A percentile compares a stretch with the other conserved stretches of the same genome.
Evolutionary conservation across 2,329 filamentous ascomycete genomes (phyloP).

Genomic region (Fusarium anguioides): DNA sequence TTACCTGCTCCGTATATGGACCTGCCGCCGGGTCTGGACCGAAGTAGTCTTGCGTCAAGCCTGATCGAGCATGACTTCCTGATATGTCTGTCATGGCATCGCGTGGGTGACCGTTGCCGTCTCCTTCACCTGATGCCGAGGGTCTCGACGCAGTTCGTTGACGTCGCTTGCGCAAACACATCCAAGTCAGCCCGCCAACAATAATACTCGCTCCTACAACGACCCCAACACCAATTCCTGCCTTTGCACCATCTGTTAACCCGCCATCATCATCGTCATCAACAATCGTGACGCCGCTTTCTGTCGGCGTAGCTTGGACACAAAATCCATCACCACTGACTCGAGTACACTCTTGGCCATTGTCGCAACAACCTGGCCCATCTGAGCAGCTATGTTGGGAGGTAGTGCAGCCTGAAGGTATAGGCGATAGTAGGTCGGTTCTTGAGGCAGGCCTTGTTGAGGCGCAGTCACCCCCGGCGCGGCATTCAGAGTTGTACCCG

Average conservation of each 20-base stretch:
- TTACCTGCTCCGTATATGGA: slow-evolving; percentile 57
- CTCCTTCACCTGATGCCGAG: slow-evolving; percentile 25
- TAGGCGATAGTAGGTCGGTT: slow-evolving; percentile 48
- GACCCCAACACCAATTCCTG: slow-evolving; percentile 67
- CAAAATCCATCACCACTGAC: slow-evolving; percentile 54
- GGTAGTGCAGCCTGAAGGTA: slow-evolving; percentile 58
- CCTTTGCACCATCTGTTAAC: slow-evolving; percentile 63
- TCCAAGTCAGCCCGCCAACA: slow-evolving; percentile 59
- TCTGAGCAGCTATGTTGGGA: slow-evolving; percentile 58
- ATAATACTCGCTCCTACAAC: slow-evolving; percentile 57
- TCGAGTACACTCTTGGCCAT: slow-evolving; percentile 56
- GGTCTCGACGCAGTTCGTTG: slow-evolving; percentile 31
- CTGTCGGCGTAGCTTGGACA: slow-evolving; percentile 50
- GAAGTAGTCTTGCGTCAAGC: slow-evolving; percentile 56
- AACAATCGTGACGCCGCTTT: slow-evolving; percentile 47
- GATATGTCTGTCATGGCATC: slow-evolving; percentile 52
- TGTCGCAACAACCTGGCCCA: slow-evolving; percentile 63
- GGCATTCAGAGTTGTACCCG: slow-evolving; percentile 57
- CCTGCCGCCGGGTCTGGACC: slow-evolving; percentile 58
- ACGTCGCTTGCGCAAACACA: slow-evolving; percentile 56
- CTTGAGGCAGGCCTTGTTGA: slow-evolving; percentile 42
- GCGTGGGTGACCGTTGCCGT: slow-evolving; percentile 33
- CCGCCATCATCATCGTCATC: slow-evolving; percentile 40
- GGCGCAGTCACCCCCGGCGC: slow-evolving; percentile 51
- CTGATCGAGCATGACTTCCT: slow-evolving; percentile 45